phyloP scores from a whole-genome alignment of 1,284 basidiomycete genomes.

The Ganoderma leucocontextum region DNA sequence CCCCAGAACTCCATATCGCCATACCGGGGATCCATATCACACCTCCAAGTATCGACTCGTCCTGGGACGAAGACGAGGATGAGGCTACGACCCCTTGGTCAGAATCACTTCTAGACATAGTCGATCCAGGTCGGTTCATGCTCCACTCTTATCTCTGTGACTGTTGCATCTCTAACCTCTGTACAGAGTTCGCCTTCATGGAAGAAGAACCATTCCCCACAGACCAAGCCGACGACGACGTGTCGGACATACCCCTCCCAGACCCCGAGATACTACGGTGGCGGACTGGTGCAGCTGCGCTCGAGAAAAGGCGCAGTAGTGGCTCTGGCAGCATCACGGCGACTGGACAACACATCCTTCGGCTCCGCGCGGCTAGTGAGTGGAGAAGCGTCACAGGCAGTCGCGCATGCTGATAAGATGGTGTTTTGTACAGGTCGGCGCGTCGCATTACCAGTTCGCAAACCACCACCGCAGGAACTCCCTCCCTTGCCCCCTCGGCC shows the following conservation, averaged over 20 bases:
- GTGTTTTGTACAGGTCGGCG: not conserved
- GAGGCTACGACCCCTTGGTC: not conserved
- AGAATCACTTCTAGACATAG: not conserved
- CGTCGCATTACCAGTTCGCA: not conserved
- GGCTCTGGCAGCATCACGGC: not conserved
- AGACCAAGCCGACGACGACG: not conserved
- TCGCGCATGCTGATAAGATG: not conserved
- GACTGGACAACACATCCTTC: not conserved
- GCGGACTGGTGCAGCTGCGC: not conserved
- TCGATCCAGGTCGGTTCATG: not conserved
- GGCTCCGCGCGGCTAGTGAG: slow-evolving; percentile 1
- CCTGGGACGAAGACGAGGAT: not conserved
- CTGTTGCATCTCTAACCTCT: not conserved
- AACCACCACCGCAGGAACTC: not conserved
- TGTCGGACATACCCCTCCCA: slow-evolving; percentile 6
- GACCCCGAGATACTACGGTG: slow-evolving; percentile 5
- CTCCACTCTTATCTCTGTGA: not conserved
- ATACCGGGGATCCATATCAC: not conserved
- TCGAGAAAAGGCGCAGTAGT: too few species aligned
- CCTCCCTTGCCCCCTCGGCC: not conserved
- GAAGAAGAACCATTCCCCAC: not conserved
- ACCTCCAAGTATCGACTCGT: not conserved
- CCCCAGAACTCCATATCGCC: not conserved
- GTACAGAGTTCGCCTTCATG: slow-evolving; percentile 1
- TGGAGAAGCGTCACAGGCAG: not conserved